Conservation (phyloP, 75 land plant genomes). For the Ceratopteris richardii region DNA sequence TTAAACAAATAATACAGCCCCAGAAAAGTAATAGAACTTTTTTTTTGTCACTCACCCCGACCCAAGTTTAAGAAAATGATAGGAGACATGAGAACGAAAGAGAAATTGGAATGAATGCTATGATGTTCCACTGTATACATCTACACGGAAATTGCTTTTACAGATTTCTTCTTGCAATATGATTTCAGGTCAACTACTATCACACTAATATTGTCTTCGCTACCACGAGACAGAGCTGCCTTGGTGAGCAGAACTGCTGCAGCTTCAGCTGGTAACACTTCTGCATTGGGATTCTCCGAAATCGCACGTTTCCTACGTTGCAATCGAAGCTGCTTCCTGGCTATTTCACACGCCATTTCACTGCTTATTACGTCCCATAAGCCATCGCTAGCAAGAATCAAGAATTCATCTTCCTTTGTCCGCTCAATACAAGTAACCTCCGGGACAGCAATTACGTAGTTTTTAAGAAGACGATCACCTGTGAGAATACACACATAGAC, state of each 20-base stretch:
- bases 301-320: constrained; percentile 6
- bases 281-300: background rate
- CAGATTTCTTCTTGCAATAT: background rate
- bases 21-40: too few species aligned
- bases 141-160: background rate
- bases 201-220: constrained; percentile 49
- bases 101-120: too few species aligned
- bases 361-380: constrained; percentile 82
- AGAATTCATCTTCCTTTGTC: constrained; percentile 52
- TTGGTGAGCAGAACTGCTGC: constrained; percentile 37
- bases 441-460: constrained; percentile 61
- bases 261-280: constrained; percentile 29
- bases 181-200: constrained; percentile 39
- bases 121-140: too few species aligned
- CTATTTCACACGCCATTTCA: constrained; percentile 61
- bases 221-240: constrained; percentile 29
- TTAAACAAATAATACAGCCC: too few species aligned
- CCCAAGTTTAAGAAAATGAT: too few species aligned
- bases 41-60: too few species aligned
- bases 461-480: constrained; percentile 76
- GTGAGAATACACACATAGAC: constrained; percentile 8
- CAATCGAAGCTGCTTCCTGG: constrained; percentile 30
- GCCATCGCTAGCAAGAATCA: constrained; percentile 87
- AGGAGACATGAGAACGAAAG: too few species aligned
- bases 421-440: constrained; percentile 56